phyloP scores from a whole-genome alignment of 176 grass and related monocot genomes.

The Triticum urartu region DNA sequence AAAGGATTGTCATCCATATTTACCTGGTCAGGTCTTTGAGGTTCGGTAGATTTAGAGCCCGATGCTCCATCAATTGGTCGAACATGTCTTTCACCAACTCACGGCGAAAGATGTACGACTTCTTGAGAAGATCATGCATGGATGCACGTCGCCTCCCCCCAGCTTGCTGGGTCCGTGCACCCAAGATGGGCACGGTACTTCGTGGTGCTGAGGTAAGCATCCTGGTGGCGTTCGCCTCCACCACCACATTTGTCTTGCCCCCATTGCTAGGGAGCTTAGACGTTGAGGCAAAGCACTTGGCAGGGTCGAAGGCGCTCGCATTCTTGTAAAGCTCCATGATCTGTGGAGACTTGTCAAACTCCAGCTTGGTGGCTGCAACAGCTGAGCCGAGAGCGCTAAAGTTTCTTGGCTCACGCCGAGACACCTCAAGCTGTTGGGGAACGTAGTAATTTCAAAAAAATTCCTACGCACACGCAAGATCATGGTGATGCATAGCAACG shows the following conservation, averaged over 20 bases:
- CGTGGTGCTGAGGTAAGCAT: background rate
- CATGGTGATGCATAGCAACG: too few species aligned
- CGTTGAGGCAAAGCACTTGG: background rate
- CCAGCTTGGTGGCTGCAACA: background rate
- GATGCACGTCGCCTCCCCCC: rapidly evolving
- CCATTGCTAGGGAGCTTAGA: background rate
- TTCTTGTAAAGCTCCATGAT: constrained; percentile 14
- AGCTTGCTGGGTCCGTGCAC: background rate
- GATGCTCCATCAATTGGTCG: background rate
- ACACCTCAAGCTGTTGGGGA: too few species aligned
- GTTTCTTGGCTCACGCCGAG: too few species aligned
- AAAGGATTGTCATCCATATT: background rate
- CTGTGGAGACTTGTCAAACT: background rate
- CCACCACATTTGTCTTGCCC: background rate
- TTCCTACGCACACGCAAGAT: too few species aligned
- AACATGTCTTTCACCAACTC: background rate
- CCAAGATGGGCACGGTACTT: background rate
- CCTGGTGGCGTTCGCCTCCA: background rate
- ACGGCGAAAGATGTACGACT: background rate
- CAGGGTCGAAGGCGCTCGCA: background rate
- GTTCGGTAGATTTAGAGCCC: background rate
- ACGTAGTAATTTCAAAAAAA: too few species aligned
- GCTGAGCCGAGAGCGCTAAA: background rate
- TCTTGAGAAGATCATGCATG: background rate
- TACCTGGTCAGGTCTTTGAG: background rate